These are phyloP conservation scores for Mesotaenium endlicherianum DNA, from an alignment of 139 green algal species.

Conservation along the genomic window DNA sequence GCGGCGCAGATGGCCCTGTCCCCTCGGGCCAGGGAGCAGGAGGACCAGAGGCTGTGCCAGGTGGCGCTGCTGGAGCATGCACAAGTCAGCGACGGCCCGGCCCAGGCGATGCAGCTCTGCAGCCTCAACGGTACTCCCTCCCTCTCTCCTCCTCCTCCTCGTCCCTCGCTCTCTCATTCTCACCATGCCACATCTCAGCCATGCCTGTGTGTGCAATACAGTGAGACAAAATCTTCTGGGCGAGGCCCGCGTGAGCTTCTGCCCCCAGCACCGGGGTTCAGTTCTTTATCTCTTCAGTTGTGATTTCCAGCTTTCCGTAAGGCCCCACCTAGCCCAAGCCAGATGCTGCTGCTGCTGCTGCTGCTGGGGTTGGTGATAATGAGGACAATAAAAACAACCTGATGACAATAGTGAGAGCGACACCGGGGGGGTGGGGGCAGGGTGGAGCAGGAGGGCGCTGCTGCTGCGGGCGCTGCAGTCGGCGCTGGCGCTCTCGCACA, in stretches of 20 bases:
- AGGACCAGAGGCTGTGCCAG: too few relatives aligned
- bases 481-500: neutral
- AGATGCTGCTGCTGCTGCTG: neutral
- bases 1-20: too few relatives aligned
- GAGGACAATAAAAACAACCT: neutral
- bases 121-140: conserved; percentile 7
- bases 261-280: neutral
- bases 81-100: neutral
- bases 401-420: neutral
- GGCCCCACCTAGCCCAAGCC: too few relatives aligned
- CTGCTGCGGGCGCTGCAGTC: neutral
- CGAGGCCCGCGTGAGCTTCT: neutral
- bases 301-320: neutral
- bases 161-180: neutral
- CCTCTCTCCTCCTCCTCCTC: neutral
- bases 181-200: neutral
- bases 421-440: neutral
- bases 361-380: neutral
- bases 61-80: neutral
- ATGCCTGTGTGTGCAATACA: neutral
- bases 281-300: neutral
- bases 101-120: neutral
- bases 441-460: conserved; percentile 2
- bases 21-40: too few relatives aligned
- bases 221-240: neutral